Evolutionary conservation across 371 early-diverging fungal genomes (phyloP).

Genomic region (Coemansia sp.): DNA sequence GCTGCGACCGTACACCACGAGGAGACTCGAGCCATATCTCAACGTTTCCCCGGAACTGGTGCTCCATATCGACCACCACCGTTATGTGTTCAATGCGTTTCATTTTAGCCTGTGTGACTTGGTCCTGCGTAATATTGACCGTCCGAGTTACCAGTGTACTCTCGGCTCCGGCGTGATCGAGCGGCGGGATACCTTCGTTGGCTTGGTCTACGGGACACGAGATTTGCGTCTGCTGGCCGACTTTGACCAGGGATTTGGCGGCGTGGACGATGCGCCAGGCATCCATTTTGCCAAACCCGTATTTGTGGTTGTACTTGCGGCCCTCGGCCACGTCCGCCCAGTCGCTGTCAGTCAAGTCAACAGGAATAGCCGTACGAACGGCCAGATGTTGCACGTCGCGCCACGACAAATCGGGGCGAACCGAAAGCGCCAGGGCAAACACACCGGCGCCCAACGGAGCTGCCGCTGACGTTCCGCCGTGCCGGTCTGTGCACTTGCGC

Average conservation of each 20-base stretch:
- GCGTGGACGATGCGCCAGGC: conserved; percentile 76
- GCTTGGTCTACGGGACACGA: conserved; percentile 57
- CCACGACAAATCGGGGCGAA: conserved; percentile 89
- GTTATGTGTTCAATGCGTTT: conserved; percentile 81
- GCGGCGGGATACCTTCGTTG: conserved; percentile 26
- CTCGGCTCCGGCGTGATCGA: conserved; percentile 48
- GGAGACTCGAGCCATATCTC: conserved; percentile 77
- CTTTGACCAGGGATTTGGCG: conserved; percentile 66
- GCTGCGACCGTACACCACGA: conserved; percentile 59
- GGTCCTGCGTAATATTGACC: conserved; percentile 54
- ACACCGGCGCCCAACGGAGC: conserved; percentile 94
- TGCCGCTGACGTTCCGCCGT: conserved; percentile 97
- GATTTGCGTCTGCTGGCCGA: conserved; percentile 67
- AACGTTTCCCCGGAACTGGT: conserved; percentile 80
- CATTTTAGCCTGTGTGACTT: conserved; percentile 57
- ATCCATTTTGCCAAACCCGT: conserved; percentile 91
- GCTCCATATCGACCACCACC: conserved; percentile 79
- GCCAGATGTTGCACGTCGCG: conserved; percentile 86
- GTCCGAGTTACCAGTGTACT: conserved; percentile 29
- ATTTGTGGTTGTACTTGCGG: conserved; percentile 80
- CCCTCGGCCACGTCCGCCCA: conserved; percentile 68
- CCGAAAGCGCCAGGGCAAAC: conserved; percentile 85
- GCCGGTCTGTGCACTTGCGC: conserved; percentile 68
- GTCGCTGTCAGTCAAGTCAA: conserved; percentile 60
- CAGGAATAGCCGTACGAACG: conserved; percentile 77